A percentile compares a stretch with the other conserved stretches of the same genome.
Evolutionary conservation across 208 protist genomes (phyloP).

Genomic region (Porcisia deanei): DNA sequence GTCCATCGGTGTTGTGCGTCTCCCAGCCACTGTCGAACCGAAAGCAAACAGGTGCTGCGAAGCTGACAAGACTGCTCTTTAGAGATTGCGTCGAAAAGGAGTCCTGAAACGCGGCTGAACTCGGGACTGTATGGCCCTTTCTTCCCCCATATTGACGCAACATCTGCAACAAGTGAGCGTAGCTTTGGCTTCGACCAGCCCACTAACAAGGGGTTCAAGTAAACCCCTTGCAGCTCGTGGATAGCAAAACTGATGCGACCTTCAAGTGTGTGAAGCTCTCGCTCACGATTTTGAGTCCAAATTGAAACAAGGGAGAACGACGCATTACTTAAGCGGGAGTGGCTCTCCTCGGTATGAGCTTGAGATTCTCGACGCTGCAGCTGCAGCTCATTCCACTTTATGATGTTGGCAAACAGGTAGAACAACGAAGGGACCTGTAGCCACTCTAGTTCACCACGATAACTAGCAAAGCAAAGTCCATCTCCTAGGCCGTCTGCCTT

Average conservation of each 20-base stretch:
- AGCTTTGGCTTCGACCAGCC: constrained; percentile 54
- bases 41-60: constrained; percentile 41
- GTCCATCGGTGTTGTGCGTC: constrained; percentile 17
- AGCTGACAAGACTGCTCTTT: constrained; percentile 44
- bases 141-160: constrained; percentile 45
- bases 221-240: constrained; percentile 45
- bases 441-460: constrained; percentile 42
- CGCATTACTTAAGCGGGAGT: constrained; percentile 6
- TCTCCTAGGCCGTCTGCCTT: constrained; percentile 1
- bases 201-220: constrained; percentile 43
- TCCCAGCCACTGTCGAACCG: constrained; percentile 52
- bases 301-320: constrained; percentile 26
- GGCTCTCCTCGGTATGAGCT: constrained; percentile 9
- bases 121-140: constrained; percentile 44
- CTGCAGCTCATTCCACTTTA: constrained; percentile 60
- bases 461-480: constrained; percentile 16
- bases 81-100: constrained; percentile 55
- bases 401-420: constrained; percentile 62
- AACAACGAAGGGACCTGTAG: constrained; percentile 64
- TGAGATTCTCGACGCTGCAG: constrained; percentile 18
- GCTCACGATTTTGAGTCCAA: constrained; percentile 25
- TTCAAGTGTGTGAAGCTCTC: constrained; percentile 30
- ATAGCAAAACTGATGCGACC: constrained; percentile 40
- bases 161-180: constrained; percentile 34
- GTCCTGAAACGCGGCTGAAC: constrained; percentile 48